Evolutionary conservation across 257 asterid genomes (phyloP).

Genomic region (Rauvolfia tetraphylla): DNA sequence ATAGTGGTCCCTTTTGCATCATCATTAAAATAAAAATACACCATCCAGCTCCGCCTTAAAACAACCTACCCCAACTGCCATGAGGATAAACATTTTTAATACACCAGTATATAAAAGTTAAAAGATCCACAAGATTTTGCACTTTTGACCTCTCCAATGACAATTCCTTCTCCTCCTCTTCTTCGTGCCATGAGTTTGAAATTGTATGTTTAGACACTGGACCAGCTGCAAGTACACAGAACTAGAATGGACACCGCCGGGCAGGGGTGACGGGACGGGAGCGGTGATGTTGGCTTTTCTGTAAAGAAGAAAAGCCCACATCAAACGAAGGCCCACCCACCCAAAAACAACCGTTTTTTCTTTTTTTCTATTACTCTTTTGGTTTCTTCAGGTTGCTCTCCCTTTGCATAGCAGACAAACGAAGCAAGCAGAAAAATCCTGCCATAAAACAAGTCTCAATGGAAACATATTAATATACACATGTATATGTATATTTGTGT

Average conservation of each 20-base stretch:
- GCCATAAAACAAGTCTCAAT: neutral
- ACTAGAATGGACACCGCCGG: conserved; percentile 20
- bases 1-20: conserved; percentile 53
- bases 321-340: conserved; percentile 10
- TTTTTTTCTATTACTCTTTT: neutral
- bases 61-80: conserved; percentile 10
- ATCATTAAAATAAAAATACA: conserved; percentile 6
- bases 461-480: neutral
- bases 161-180: neutral
- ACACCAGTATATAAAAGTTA: conserved; percentile 3
- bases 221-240: conserved; percentile 12
- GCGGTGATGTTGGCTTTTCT: neutral
- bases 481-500: neutral
- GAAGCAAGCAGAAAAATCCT: neutral
- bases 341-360: neutral
- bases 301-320: conserved; percentile 2
- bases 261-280: neutral
- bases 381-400: neutral
- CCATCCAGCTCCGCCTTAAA: conserved; percentile 10
- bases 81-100: conserved; percentile 31
- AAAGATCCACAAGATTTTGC: conserved; percentile 15
- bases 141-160: conserved; percentile 21
- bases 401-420: neutral
- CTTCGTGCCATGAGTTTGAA: neutral
- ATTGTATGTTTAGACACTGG: conserved; percentile 9